Base-by-base conservation (phyloP, 495 filamentous ascomycete genomes). In the Poronia punctata region DNA sequence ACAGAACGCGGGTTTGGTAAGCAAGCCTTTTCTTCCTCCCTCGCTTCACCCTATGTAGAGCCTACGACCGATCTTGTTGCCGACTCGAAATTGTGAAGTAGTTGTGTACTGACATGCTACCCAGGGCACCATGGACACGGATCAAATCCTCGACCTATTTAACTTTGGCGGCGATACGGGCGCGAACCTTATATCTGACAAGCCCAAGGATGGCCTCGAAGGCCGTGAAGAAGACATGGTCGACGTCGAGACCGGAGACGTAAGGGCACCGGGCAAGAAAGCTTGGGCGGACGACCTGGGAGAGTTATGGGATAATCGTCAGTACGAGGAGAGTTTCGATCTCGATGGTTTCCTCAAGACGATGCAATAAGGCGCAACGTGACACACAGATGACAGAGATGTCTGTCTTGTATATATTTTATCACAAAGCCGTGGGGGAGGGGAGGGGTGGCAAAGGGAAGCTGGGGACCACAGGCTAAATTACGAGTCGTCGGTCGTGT, bases 301-400 rank as follows among this genome's bases (percentile, higher is more conserved):
- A 43, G 92, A 98, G 62, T 70, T 98, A 36, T 97, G 90, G 90
- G 92, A 98, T 57, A 88, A 95, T 52, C 76, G 72, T 39, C 88
- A 92, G 65, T 98, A 98, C 64, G 88, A 95, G 62, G 90, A 96
- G 66, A 89, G 92, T 62, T 98, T 94, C 56, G 84, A 95, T 58
- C 64, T 98, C 46, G 88, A 92, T 51, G 86, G 84, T 2, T 98
- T 95, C 68, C 68, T 97, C 64, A 83, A 80, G 49, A 86, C 72
- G 31, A 95, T 98, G 86, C 84, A 86, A 59, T 70, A 48, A 50
- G 33, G 8, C 17, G 25, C 33, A 16, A 7, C n/a, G n/a, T n/a
- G n/a, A n/a, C 6, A 28, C 23, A 5, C 3, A 25, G 1, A 24
- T 29, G 1, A 28, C 17, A 17, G 11, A 20, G 4, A 7, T 29